Percentiles rank a stretch among this genome's conserved stretches.
Conservation (phyloP, 768 basidiomycete genomes). For the Russula ochroleuca region DNA sequence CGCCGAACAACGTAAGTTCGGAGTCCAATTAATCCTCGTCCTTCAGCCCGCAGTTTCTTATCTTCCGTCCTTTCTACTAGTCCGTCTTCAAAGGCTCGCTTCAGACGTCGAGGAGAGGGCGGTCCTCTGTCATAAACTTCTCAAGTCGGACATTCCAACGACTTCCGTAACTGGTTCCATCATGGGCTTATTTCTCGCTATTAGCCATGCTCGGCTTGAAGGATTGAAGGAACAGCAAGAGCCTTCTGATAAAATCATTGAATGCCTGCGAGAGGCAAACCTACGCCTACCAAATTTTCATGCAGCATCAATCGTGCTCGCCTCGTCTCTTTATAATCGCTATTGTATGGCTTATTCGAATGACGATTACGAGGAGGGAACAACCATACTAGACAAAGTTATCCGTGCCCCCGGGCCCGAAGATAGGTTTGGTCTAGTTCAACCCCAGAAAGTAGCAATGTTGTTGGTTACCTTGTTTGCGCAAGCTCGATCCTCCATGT, state of each 20-base stretch:
- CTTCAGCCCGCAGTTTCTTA: neutral
- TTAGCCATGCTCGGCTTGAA: too few relatives aligned
- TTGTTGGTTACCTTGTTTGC: neutral
- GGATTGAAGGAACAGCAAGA: neutral
- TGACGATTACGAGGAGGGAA: slow-evolving; percentile 1
- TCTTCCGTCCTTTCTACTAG: neutral
- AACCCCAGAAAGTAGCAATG: neutral
- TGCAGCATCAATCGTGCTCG: neutral
- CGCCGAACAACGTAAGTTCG: neutral
- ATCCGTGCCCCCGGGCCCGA: neutral
- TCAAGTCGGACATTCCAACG: neutral
- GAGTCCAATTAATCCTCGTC: neutral
- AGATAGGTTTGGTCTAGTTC: neutral
- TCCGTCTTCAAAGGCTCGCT: neutral
- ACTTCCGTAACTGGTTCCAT: neutral
- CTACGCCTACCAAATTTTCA: neutral
- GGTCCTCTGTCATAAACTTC: neutral
- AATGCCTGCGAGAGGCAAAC: neutral
- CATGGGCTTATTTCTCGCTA: neutral
- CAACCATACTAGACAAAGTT: neutral
- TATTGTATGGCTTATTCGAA: neutral
- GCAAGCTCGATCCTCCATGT: neutral
- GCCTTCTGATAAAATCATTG: neutral
- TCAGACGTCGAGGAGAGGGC: neutral
- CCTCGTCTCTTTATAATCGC: neutral